Base-by-base conservation (phyloP, 768 basidiomycete species). In the Leccinum fibrillosum region DNA sequence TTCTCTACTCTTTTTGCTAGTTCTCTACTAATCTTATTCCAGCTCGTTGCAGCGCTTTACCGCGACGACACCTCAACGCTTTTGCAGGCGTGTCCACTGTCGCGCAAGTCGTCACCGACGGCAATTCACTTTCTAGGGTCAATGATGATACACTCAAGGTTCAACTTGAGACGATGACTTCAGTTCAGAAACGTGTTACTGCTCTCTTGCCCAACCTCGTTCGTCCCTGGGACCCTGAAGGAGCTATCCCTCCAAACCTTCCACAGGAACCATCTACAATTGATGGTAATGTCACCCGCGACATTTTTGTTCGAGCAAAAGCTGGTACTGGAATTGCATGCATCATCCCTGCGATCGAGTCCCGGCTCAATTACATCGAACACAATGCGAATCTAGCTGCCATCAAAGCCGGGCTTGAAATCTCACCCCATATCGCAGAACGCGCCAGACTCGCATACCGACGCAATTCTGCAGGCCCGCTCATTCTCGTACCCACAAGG, bases 291-390 rank as follows among this genome's bases (percentile, higher is more conserved):
- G 42, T 60, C 8, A 58, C 70, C 10, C 82, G 87, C 5, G 94
- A 98, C 70, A 72, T 95, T 23, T 78, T 96, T 48, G 92, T 95
- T 56, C 88, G 91, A 69, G 90, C 93, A 5, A 89, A 86, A 70
- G 93, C 93, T 0, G 92, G 93, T 28, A 93, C 92, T 0, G 93
- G 92, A 32, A 96, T 94, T 34, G 92, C 85, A 0, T 96, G 94
- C 78, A 83, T 97, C 55, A 80, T 96, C 19, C 92, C 92, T 9
- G 91, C 90, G 6, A 80, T 94, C 60, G 91, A 95, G 66, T 80
- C 86, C 2, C 86, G 94, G 8, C 37, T 90, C 19, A 81, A 81
- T 56, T 74, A 80, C 9, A 71, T 94, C n/a, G 72, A 82, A 5
- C 72, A 74, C 5, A 69, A 77, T 44, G 77, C 75, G 23, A 67